These are phyloP conservation scores for Ambrosia hybrid DNA, from an alignment of 140 eudicot species.

Conservation along the genomic window DNA sequence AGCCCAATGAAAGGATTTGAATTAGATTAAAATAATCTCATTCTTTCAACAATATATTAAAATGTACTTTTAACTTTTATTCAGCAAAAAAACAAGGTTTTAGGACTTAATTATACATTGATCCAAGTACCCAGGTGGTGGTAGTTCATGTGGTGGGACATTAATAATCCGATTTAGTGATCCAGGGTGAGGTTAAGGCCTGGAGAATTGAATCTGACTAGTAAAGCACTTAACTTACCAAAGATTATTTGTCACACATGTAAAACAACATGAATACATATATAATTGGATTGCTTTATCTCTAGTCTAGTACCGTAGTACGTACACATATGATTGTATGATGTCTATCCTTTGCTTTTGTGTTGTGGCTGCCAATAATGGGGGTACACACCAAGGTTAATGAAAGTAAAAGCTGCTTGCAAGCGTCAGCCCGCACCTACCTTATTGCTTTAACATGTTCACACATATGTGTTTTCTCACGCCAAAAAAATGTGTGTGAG, in stretches of 20 bases:
- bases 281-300: constrained; percentile 13
- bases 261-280: constrained; percentile 1
- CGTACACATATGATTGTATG: constrained; percentile 8
- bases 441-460: too few species aligned
- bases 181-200: constrained; percentile 26
- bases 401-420: constrained; percentile 18
- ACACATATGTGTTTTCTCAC: too few species aligned
- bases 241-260: constrained; percentile 6
- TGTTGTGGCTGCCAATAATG: constrained; percentile 22
- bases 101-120: too few species aligned
- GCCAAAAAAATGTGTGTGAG: neutral
- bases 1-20: too few species aligned
- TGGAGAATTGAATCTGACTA: constrained; percentile 33
- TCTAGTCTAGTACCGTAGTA: neutral
- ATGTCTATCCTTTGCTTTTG: neutral
- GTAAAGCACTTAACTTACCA: constrained; percentile 30
- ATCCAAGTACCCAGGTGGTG: too few species aligned
- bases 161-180: neutral
- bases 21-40: too few species aligned
- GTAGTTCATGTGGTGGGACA: too few species aligned
- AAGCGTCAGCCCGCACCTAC: constrained; percentile 5
- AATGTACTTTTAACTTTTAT: neutral
- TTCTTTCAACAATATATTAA: too few species aligned
- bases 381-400: constrained; percentile 16
- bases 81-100: neutral